These are phyloP conservation scores for Cladosporium sphaerospermum DNA, from an alignment of 2,329 filamentous ascomycete genomes.

Conservation along the genomic window DNA sequence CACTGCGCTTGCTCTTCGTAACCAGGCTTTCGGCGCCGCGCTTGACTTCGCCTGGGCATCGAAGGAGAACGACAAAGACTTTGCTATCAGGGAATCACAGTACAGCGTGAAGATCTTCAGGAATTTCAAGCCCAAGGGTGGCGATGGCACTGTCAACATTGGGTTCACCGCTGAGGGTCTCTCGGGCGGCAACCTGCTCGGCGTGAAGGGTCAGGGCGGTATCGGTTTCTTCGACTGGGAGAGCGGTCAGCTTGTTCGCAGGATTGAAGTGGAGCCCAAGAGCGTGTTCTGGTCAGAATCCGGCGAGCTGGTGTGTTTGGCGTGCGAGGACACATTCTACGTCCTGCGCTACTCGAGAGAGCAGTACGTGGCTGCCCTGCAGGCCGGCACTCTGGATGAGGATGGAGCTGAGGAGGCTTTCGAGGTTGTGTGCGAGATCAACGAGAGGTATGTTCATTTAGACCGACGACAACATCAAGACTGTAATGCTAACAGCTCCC, in stretches of 20 bases:
- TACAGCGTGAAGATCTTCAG: conserved; percentile 97
- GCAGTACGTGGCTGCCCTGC: conserved; percentile 75
- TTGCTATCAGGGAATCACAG: conserved; percentile 88
- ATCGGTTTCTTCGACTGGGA: conserved; percentile 97
- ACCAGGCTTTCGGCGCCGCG: conserved; percentile 93
- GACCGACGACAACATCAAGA: neutral
- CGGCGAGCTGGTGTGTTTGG: conserved; percentile 85
- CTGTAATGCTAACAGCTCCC: conserved; percentile 3
- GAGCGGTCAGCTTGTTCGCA: conserved; percentile 76
- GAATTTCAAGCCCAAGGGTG: conserved; percentile 89
- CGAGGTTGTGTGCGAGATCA: conserved; percentile 92
- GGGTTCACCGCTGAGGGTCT: conserved; percentile 92
- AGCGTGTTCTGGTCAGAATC: conserved; percentile 94
- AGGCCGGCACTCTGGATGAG: conserved; percentile 74
- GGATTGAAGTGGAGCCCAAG: conserved; percentile 74
- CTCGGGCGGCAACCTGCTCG: conserved; percentile 80
- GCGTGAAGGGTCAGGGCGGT: conserved; percentile 90
- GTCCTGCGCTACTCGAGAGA: conserved; percentile 88
- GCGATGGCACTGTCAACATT: conserved; percentile 69
- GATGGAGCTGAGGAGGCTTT: conserved; percentile 95
- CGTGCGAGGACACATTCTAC: conserved; percentile 93
- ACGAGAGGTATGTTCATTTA: conserved; percentile 60
- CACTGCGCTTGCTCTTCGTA: conserved; percentile 90
- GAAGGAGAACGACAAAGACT: conserved; percentile 97
- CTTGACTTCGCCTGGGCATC: conserved; percentile 95